A percentile compares a stretch with the other conserved stretches of the same genome.
Evolutionary conservation across 2,329 filamentous ascomycete genomes (phyloP).

Genomic region (Botryotinia convoluta): DNA sequence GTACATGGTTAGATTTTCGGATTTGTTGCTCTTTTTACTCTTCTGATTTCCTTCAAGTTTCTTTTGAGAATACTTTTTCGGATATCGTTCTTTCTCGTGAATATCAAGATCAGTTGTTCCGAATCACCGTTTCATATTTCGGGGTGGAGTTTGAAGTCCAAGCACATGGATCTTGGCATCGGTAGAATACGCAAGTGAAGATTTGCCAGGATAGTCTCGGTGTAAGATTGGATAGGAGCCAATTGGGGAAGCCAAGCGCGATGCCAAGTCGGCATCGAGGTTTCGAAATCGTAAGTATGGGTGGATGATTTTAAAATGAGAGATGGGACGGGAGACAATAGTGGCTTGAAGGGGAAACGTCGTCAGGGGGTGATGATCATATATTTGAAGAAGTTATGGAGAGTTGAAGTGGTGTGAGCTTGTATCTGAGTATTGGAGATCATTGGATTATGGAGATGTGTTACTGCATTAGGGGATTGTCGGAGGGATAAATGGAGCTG

Average conservation of each 20-base stretch:
- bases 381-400: background rate
- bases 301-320: background rate
- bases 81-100: background rate
- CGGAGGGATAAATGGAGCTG: background rate
- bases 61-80: background rate
- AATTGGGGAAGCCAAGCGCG: background rate
- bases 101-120: background rate
- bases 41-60: background rate
- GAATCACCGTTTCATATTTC: background rate
- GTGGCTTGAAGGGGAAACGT: background rate
- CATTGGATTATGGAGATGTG: background rate
- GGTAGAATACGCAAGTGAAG: background rate
- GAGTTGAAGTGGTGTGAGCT: background rate
- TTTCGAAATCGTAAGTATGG: background rate
- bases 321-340: background rate
- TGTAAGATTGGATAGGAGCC: background rate
- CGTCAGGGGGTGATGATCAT: background rate
- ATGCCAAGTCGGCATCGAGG: background rate
- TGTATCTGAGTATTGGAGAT: background rate
- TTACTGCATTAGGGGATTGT: background rate
- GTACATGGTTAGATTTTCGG: background rate
- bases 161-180: background rate
- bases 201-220: background rate
- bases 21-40: background rate
- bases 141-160: background rate